Evolutionary conservation across 192 early-diverging fungal genomes (phyloP).

Genomic region (Geranomyces michiganensis): DNA sequence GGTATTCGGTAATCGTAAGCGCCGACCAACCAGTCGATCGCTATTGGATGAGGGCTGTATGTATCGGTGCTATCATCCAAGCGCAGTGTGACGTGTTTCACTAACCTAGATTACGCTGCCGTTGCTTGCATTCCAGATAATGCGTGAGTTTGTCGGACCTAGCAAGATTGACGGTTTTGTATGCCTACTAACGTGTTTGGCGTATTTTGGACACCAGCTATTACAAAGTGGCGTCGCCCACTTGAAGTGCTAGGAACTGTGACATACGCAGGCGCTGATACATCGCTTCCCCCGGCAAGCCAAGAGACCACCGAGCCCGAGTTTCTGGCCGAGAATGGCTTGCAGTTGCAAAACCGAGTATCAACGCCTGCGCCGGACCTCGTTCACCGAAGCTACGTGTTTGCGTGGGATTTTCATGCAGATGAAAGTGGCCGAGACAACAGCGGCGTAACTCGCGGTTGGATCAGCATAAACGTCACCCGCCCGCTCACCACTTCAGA

Average conservation of each 20-base stretch:
- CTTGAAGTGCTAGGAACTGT: conserved; percentile 6
- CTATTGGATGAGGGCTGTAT: conserved; percentile 5
- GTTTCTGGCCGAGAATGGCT: neutral
- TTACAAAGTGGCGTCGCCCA: neutral
- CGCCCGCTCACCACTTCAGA: neutral
- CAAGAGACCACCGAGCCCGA: neutral
- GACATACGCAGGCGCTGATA: neutral
- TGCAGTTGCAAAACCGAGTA: neutral
- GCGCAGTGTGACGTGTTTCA: no score
- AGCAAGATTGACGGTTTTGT: no score
- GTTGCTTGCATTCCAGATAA: no score
- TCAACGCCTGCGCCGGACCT: neutral
- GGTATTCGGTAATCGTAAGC: conserved; percentile 77
- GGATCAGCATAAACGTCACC: conserved; percentile 11
- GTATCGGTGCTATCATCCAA: neutral
- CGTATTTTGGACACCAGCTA: neutral
- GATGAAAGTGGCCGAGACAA: conserved; percentile 12
- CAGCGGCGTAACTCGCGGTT: conserved; percentile 7
- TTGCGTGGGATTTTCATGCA: conserved; percentile 15
- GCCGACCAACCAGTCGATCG: conserved; percentile 46
- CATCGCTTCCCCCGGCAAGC: neutral
- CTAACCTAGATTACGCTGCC: no score
- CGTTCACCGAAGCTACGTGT: neutral
- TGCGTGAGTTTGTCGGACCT: no score
- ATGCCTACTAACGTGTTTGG: no score